These are phyloP conservation scores for Triticum timopheevii DNA, from an alignment of 176 grass and related monocot species.

Conservation along the genomic window DNA sequence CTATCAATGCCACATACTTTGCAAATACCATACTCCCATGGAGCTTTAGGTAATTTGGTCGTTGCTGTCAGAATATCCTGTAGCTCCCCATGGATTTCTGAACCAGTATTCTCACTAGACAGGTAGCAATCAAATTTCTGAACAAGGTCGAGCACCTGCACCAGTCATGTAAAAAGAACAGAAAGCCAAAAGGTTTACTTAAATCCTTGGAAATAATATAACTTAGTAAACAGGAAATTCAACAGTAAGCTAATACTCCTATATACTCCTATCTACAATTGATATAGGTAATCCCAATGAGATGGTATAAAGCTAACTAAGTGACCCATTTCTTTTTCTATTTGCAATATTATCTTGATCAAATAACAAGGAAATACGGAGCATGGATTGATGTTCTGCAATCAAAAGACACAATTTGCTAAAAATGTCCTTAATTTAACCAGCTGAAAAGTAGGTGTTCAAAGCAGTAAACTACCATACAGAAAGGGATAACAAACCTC, in stretches of 20 bases:
- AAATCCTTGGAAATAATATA: neutral
- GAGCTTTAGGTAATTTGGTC: constrained; percentile 76
- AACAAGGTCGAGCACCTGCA: constrained; percentile 74
- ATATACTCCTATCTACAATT: too few species aligned
- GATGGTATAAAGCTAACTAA: neutral
- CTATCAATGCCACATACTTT: constrained; percentile 97
- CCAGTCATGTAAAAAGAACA: constrained; percentile 30
- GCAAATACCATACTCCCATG: constrained; percentile 96
- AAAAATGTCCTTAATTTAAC: neutral
- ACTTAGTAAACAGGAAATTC: constrained; percentile 16
- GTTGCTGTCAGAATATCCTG: constrained; percentile 55
- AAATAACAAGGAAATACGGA: neutral
- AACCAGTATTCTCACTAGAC: constrained; percentile 33
- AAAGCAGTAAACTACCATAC: neutral
- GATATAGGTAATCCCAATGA: neutral
- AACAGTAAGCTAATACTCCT: neutral
- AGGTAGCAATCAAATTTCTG: constrained; percentile 57
- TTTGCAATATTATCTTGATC: neutral
- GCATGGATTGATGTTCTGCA: neutral
- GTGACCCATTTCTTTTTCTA: neutral
- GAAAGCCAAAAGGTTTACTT: constrained; percentile 18
- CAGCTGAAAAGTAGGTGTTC: neutral
- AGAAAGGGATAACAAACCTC: constrained; percentile 51
- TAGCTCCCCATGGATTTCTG: constrained; percentile 48
- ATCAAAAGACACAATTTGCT: neutral